phyloP scores from a whole-genome alignment of 768 basidiomycete species.

The Pisolithus orientalis region DNA sequence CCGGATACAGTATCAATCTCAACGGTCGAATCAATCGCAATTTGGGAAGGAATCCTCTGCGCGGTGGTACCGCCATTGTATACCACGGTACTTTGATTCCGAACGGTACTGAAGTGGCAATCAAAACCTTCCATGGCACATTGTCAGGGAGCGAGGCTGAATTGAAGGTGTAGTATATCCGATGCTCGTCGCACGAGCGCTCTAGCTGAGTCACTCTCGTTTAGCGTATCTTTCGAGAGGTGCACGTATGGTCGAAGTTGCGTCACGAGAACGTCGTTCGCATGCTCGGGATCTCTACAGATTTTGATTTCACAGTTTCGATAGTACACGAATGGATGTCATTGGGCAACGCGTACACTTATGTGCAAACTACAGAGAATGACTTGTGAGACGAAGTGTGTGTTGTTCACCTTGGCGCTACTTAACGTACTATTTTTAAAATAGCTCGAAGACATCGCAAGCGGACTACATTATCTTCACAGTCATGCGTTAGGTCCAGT shows the following conservation, averaged over 20 bases:
- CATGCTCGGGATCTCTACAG: constrained; percentile 7
- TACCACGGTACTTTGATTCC: not conserved
- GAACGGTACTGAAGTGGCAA: not conserved
- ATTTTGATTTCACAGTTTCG: not conserved
- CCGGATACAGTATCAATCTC: not conserved
- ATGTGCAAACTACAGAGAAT: not conserved
- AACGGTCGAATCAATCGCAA: not conserved
- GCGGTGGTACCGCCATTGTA: not conserved
- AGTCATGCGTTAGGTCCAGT: not conserved
- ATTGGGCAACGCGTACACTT: not conserved
- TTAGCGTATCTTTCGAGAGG: constrained; percentile 15
- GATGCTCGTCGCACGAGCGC: too few relatives aligned
- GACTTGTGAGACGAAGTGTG: not conserved
- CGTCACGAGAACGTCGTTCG: constrained; percentile 15
- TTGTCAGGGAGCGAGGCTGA: not conserved
- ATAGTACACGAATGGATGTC: not conserved
- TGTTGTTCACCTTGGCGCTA: too few relatives aligned
- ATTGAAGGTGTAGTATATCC: not conserved
- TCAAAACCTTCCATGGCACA: not conserved
- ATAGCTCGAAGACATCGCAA: not conserved
- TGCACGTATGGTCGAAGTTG: constrained; percentile 15
- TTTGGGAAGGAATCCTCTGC: not conserved
- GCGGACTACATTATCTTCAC: not conserved
- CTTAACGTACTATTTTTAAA: not conserved
- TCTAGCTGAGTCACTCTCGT: not conserved